Conservation (phyloP, 371 early-diverging fungal genomes). For the Rhizopus stolonifer region DNA sequence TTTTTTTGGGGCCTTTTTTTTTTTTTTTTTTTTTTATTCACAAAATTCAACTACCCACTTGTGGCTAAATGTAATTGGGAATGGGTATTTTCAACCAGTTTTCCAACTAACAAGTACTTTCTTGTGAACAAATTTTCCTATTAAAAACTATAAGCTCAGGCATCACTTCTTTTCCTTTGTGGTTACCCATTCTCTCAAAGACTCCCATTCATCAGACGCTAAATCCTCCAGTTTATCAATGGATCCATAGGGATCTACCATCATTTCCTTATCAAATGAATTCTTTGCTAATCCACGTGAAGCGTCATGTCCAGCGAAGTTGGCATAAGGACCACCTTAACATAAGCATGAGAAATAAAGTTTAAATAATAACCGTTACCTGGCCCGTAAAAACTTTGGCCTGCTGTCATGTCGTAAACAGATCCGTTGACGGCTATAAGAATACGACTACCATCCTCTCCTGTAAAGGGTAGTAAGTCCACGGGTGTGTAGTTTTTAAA, state of each 20-base stretch:
- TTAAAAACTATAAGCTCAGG: background rate
- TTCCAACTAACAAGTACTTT: conserved; percentile 23
- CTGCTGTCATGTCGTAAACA: conserved; percentile 87
- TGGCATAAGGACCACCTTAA: conserved; percentile 82
- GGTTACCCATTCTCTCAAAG: conserved; percentile 71
- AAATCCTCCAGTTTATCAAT: conserved; percentile 84
- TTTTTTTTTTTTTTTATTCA: too few species aligned
- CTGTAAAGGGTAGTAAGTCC: conserved; percentile 64
- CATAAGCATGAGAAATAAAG: background rate
- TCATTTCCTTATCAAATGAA: conserved; percentile 83
- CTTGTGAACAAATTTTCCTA: conserved; percentile 20
- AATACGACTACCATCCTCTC: conserved; percentile 55
- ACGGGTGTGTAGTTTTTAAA: conserved; percentile 71
- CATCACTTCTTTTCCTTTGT: background rate
- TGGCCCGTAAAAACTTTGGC: conserved; percentile 91
- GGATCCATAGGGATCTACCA: conserved; percentile 68
- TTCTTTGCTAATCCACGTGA: conserved; percentile 87
- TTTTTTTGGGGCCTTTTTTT: too few species aligned
- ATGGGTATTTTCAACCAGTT: conserved; percentile 21
- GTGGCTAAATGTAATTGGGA: background rate
- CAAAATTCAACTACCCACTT: too few species aligned
- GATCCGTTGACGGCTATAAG: conserved; percentile 81
- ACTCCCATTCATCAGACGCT: conserved; percentile 69
- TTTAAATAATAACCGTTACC: conserved; percentile 42
- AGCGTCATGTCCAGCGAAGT: conserved; percentile 87